A percentile compares a stretch with the other conserved stretches of the same genome.
These are phyloP conservation scores for Colletotrichum sublineola DNA, from an alignment of 2,329 filamentous ascomycete genomes.

Conservation along the genomic window DNA sequence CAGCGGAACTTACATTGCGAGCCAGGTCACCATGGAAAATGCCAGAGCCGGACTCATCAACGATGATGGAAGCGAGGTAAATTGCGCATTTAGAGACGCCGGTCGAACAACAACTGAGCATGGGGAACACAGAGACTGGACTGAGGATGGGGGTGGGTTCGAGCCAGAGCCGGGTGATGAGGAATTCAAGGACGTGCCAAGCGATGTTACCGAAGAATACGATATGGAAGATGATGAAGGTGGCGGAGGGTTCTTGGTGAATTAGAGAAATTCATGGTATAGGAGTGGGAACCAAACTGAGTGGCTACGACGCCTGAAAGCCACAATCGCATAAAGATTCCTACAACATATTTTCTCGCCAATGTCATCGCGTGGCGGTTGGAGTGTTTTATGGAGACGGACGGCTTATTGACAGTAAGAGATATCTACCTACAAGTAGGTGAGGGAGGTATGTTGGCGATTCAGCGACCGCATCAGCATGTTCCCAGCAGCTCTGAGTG, in stretches of 20 bases:
- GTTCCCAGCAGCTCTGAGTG: neutral
- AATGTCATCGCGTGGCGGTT: neutral
- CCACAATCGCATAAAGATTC: neutral
- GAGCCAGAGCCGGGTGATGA: constrained; percentile 48
- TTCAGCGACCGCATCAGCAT: too few species aligned
- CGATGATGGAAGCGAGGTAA: neutral
- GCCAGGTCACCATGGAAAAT: too few species aligned
- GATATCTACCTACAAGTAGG: too few species aligned
- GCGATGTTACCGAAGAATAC: constrained; percentile 60
- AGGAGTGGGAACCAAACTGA: neutral
- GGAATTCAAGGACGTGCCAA: constrained; percentile 52
- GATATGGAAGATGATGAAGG: constrained; percentile 58
- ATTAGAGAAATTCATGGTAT: constrained; percentile 44
- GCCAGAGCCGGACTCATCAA: neutral
- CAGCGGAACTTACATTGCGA: neutral
- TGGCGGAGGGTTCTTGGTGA: constrained; percentile 62
- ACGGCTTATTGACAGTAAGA: neutral
- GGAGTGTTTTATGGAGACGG: neutral
- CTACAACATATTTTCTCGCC: neutral
- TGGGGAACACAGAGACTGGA: neutral
- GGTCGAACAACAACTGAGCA: neutral
- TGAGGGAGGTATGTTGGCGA: neutral
- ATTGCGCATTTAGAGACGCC: neutral
- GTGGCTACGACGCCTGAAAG: neutral
- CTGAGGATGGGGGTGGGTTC: constrained; percentile 25